Evolutionary conservation across 1,284 basidiomycete species (phyloP).

Genomic region (Apiotrichum montevideense): DNA sequence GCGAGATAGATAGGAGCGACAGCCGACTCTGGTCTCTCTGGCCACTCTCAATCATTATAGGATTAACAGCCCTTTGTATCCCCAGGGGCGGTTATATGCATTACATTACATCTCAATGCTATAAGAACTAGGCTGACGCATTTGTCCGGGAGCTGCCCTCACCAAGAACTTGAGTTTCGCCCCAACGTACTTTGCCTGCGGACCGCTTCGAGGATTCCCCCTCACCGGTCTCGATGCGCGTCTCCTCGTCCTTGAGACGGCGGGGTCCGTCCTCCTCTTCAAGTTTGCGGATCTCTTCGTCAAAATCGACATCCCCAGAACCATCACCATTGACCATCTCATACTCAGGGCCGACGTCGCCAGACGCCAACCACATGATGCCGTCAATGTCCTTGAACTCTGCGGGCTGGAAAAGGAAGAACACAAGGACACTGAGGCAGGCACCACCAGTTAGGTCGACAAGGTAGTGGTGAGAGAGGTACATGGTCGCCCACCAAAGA

Average conservation of each 20-base stretch:
- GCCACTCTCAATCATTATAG: too few species aligned
- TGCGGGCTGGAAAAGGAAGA: conserved; percentile 82
- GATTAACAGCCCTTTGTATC: too few species aligned
- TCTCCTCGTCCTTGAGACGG: conserved; percentile 22
- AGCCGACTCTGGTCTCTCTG: too few species aligned
- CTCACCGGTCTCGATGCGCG: conserved; percentile 9
- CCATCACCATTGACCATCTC: conserved; percentile 30
- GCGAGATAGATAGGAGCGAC: too few species aligned
- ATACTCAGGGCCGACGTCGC: conserved; percentile 22
- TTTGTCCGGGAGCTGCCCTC: conserved; percentile 10
- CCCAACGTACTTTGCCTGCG: conserved; percentile 36
- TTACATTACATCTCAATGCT: not conserved
- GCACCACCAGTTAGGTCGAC: conserved; percentile 93
- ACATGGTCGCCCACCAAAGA: conserved; percentile 98
- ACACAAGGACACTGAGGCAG: conserved; percentile 77
- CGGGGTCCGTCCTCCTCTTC: conserved; percentile 8
- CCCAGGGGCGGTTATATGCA: not conserved
- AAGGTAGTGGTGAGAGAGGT: conserved; percentile 94
- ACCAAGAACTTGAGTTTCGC: conserved; percentile 41
- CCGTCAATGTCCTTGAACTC: conserved; percentile 62
- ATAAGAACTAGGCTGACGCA: not conserved
- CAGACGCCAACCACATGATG: conserved; percentile 40
- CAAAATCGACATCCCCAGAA: conserved; percentile 33
- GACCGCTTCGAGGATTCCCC: conserved; percentile 6
- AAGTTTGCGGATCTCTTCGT: conserved; percentile 46